phyloP scores from a whole-genome alignment of 2,329 filamentous ascomycete species.

The Fusarium compactum region DNA sequence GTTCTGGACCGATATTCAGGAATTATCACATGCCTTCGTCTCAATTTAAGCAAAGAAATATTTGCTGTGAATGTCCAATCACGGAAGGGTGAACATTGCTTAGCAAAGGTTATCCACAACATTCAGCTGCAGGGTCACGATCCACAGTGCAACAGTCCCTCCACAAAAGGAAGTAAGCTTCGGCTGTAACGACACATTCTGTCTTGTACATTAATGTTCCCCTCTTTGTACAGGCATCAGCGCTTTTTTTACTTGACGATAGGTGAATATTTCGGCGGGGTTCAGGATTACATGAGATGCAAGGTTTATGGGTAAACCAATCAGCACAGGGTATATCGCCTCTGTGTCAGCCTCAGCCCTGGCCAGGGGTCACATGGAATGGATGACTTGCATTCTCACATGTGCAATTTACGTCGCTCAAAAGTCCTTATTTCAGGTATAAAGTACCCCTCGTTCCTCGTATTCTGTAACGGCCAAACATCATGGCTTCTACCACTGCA shows the following conservation, averaged over 20 bases:
- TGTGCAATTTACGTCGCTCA: background rate
- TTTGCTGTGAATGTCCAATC: fast-evolving
- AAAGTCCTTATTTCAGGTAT: background rate
- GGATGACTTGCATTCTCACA: background rate
- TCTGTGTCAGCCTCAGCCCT: background rate
- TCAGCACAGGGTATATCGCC: background rate
- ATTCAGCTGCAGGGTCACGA: background rate
- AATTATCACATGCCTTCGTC: background rate
- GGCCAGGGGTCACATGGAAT: background rate
- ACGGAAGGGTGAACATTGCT: background rate
- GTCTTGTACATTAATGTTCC: background rate
- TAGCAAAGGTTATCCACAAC: no score
- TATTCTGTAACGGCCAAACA: background rate
- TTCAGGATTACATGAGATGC: background rate
- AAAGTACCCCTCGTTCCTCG: background rate
- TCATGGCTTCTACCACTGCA: background rate
- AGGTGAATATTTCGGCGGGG: background rate
- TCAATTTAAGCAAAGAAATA: no score
- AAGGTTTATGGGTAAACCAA: background rate
- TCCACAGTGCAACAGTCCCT: background rate
- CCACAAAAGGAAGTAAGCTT: background rate
- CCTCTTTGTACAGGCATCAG: background rate
- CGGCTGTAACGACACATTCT: background rate
- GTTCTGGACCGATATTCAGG: background rate
- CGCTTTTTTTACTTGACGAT: background rate